phyloP scores from a whole-genome alignment of 768 basidiomycete genomes.

The Termitomyces sp. region DNA sequence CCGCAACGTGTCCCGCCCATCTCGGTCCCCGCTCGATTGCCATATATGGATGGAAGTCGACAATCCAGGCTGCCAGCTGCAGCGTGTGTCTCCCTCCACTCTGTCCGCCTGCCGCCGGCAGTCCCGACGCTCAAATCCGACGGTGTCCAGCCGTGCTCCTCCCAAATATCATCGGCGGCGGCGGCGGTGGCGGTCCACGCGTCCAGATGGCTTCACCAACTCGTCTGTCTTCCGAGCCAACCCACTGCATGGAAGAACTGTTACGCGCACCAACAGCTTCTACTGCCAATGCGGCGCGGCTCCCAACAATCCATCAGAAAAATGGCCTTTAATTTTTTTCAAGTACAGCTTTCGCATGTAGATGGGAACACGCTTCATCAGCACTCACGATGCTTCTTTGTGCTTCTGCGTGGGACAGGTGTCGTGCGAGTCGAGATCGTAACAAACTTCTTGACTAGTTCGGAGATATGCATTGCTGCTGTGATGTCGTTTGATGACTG shows the following conservation, averaged over 20 bases:
- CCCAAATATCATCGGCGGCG: not conserved
- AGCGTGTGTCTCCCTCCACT: not conserved
- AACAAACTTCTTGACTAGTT: not conserved
- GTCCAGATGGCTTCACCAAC: not conserved
- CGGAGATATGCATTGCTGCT: not conserved
- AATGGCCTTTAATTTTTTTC: not conserved
- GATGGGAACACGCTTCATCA: constrained; percentile 1
- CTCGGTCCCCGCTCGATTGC: constrained; percentile 13
- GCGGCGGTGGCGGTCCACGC: not conserved
- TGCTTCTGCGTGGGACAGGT: constrained; percentile 3
- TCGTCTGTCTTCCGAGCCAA: not conserved
- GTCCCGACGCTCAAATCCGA: not conserved
- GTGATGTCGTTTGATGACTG: constrained; percentile 1
- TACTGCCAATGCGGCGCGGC: not conserved
- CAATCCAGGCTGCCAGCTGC: not conserved
- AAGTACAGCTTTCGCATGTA: not conserved
- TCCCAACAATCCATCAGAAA: not conserved
- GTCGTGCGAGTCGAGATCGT: not conserved
- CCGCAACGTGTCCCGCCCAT: constrained; percentile 12
- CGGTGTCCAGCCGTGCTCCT: not conserved
- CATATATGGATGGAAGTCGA: not conserved
- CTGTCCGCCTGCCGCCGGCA: not conserved
- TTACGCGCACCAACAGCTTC: not conserved
- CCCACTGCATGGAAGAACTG: not conserved
- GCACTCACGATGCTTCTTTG: constrained; percentile 5